These are phyloP conservation scores for Starmerella apicola DNA, from an alignment of 805 yeast genomes.

Conservation along the genomic window DNA sequence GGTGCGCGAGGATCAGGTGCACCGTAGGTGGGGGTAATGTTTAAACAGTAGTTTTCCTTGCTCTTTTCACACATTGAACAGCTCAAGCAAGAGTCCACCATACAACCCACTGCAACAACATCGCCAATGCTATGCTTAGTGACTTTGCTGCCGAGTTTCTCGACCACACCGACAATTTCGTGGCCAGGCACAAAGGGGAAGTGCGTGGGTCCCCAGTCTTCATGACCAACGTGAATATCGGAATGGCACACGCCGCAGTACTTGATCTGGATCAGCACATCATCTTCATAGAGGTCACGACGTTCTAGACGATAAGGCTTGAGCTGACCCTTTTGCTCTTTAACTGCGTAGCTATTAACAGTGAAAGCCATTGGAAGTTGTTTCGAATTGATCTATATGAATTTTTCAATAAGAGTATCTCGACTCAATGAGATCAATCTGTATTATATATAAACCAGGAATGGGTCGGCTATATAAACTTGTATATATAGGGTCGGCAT, in stretches of 20 bases:
- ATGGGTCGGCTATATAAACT: too few species aligned
- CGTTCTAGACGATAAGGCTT: conserved; percentile 13
- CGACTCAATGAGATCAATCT: too few species aligned
- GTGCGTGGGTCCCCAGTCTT: conserved; percentile 37
- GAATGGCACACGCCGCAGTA: conserved; percentile 41
- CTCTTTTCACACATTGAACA: conserved; percentile 47
- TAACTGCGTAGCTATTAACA: conserved; percentile 14
- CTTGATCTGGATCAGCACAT: conserved; percentile 25
- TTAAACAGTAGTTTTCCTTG: conserved; percentile 46
- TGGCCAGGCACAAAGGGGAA: conserved; percentile 39
- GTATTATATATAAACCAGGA: too few species aligned
- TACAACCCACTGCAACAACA: conserved; percentile 74
- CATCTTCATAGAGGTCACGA: conserved; percentile 19
- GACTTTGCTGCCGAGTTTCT: conserved; percentile 45
- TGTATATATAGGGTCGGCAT: too few species aligned
- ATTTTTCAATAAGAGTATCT: too few species aligned
- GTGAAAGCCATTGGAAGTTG: conserved; percentile 7
- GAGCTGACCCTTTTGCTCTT: neutral
- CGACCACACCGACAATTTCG: conserved; percentile 30
- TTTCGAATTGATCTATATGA: too few species aligned
- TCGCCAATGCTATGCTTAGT: conserved; percentile 47
- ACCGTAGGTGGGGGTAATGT: conserved; percentile 41
- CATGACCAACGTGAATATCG: conserved; percentile 40
- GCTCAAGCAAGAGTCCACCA: conserved; percentile 43
- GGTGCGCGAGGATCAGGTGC: conserved; percentile 38